A percentile compares a stretch with the other conserved stretches of the same genome.
Conservation (phyloP, 345 rosid genomes). For the Sisymbrium altissimum region DNA sequence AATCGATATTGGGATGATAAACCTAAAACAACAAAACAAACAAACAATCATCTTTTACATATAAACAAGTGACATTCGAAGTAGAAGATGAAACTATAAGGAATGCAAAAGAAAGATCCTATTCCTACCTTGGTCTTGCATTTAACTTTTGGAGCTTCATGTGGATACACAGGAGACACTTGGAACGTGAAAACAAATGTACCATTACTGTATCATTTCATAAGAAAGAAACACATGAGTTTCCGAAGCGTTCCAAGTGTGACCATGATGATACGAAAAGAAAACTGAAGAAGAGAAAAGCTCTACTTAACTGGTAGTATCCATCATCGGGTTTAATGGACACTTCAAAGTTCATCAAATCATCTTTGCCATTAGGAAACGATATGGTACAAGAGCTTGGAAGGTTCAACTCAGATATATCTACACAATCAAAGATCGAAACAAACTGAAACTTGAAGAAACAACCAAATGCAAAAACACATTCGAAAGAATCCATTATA, state of each 20-base stretch:
- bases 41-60: background rate
- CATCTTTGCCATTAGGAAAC: constrained; percentile 83
- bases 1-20: constrained; percentile 95
- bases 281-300: background rate
- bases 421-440: constrained; percentile 21
- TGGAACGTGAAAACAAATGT: constrained; percentile 81
- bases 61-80: background rate
- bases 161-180: constrained; percentile 87
- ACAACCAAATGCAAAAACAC: background rate
- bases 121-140: constrained; percentile 95
- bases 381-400: constrained; percentile 61
- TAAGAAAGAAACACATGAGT: constrained; percentile 7
- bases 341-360: constrained; percentile 79
- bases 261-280: background rate
- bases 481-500: no score
- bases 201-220: constrained; percentile 52
- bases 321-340: constrained; percentile 85
- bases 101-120: background rate
- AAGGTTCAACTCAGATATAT: constrained; percentile 75
- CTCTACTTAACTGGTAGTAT: constrained; percentile 59
- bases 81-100: background rate
- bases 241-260: background rate
- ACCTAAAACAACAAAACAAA: constrained; percentile 44
- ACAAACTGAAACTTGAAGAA: background rate
- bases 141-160: constrained; percentile 95